These are phyloP conservation scores for Populus tomentosa DNA, from an alignment of 441 rosid species.

Conservation along the genomic window DNA sequence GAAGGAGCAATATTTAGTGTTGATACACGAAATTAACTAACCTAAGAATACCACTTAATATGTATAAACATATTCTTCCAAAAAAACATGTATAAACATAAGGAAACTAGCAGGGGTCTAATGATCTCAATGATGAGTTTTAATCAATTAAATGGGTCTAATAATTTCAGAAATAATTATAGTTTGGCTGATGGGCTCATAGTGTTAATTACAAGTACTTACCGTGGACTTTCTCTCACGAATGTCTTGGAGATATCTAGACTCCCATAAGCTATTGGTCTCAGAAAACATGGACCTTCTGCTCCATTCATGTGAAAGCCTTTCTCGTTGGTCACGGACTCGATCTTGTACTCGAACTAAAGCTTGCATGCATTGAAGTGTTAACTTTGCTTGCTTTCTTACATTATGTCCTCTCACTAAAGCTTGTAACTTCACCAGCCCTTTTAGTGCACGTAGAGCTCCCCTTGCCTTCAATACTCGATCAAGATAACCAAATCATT, in stretches of 20 bases:
- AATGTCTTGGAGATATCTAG: slow-evolving; percentile 72
- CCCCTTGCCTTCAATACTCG: slow-evolving; percentile 56
- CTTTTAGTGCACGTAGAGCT: slow-evolving; percentile 63
- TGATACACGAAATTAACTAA: too few relatives aligned
- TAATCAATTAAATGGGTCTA: too few relatives aligned
- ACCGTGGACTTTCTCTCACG: slow-evolving; percentile 77
- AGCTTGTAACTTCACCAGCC: slow-evolving; percentile 67
- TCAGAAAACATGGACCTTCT: slow-evolving; percentile 71
- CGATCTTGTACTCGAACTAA: slow-evolving; percentile 53
- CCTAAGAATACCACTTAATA: too few relatives aligned
- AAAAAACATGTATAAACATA: too few relatives aligned
- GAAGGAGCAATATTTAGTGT: too few relatives aligned
- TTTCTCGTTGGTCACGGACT: slow-evolving; percentile 43
- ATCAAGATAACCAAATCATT: neutral
- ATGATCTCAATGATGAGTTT: too few relatives aligned
- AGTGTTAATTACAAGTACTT: neutral
- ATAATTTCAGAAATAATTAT: too few relatives aligned
- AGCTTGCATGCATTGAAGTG: slow-evolving; percentile 59
- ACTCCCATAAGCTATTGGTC: slow-evolving; percentile 47
- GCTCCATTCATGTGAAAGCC: slow-evolving; percentile 51
- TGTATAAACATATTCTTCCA: too few relatives aligned
- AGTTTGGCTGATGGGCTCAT: too few relatives aligned
- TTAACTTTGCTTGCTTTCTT: slow-evolving; percentile 52
- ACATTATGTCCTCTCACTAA: slow-evolving; percentile 65
- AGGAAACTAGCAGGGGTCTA: too few relatives aligned